Evolutionary conservation across 2,329 filamentous ascomycete species (phyloP), one percentile per base, ranked within the genome.

Genomic region (Colletotrichum ledebouriae): DNA sequence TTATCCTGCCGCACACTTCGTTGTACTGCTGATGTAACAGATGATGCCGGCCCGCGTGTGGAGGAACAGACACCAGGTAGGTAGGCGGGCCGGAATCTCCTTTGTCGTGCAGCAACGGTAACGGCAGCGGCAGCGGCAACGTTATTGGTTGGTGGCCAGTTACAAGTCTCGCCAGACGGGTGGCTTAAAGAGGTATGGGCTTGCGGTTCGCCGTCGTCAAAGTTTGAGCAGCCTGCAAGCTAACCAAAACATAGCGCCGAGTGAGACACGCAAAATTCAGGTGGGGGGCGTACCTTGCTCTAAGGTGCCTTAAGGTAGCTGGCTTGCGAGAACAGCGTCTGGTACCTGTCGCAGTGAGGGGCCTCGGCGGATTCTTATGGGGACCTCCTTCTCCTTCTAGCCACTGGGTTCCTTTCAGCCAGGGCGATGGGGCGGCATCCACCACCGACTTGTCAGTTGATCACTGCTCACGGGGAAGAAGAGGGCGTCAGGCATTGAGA

Each of bases 321-420:
- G 50, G 65, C 41, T 17, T 56, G 66, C 55, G 55, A 61, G 55
- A 68, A 59, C 49, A 65, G 61, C 61, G 61, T 34, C 56, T 65
- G 49, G 47, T 65, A 42, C 61, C 65, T 65, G 42, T 56, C 34
- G 47, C 34, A 56, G 25, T 9, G 37, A 46, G 25, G 25, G 25
- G 25, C 25, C 47, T 34, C 37, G 29, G 29, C 29, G 29, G 29
- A 7, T 29, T 29, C 29, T 29, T 29, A 7, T 29, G 29, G 29
- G 29, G 6, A 29, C 29, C 29, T 29, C 29, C 29, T 29, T 29
- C 46, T 37, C 41, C 17, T n/a, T 39, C 34, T 29, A 46, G 17
- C 17, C 13, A 61, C 22, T 59, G 49, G 20, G 20, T 39, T 55
- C 47, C 39, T 47, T 55, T 37, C 41, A 25, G 55, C n/a, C 44